Evolutionary conservation across 108 stramenopile genomes (phyloP).

Genomic region (Nitzschia sp.): DNA sequence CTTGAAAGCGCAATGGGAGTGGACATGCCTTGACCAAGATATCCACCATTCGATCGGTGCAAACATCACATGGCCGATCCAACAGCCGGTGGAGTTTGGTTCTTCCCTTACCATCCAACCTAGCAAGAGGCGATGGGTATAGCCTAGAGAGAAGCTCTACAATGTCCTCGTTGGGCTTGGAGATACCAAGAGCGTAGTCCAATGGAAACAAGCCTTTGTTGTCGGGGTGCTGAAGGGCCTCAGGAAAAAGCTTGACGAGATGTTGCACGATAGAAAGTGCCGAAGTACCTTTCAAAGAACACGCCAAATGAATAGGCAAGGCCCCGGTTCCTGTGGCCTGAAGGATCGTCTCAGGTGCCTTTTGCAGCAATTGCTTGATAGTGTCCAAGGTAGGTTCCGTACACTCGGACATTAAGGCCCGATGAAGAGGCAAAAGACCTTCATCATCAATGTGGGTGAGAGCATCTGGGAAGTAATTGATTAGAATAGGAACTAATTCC

Average conservation of each 20-base stretch:
- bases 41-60: constrained; percentile 11
- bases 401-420: constrained; percentile 13
- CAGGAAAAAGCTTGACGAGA: constrained; percentile 20
- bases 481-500: constrained; percentile 17
- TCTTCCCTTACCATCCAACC: constrained; percentile 15
- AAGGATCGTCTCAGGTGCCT: constrained; percentile 15
- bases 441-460: constrained; percentile 23
- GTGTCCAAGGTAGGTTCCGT: neutral
- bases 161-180: neutral
- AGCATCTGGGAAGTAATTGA: constrained; percentile 32
- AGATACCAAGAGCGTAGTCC: constrained; percentile 19
- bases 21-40: constrained; percentile 14
- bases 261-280: neutral
- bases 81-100: constrained; percentile 21
- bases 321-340: constrained; percentile 8
- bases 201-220: constrained; percentile 33
- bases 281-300: neutral
- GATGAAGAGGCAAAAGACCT: constrained; percentile 34
- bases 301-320: constrained; percentile 33
- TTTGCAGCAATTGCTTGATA: neutral
- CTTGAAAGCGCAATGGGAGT: constrained; percentile 25
- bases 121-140: constrained; percentile 8
- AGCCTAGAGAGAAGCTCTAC: constrained; percentile 13
- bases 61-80: neutral
- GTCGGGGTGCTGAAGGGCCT: constrained; percentile 20